Conservation (phyloP, 768 basidiomycete species). For the Leccinellum albellum region DNA sequence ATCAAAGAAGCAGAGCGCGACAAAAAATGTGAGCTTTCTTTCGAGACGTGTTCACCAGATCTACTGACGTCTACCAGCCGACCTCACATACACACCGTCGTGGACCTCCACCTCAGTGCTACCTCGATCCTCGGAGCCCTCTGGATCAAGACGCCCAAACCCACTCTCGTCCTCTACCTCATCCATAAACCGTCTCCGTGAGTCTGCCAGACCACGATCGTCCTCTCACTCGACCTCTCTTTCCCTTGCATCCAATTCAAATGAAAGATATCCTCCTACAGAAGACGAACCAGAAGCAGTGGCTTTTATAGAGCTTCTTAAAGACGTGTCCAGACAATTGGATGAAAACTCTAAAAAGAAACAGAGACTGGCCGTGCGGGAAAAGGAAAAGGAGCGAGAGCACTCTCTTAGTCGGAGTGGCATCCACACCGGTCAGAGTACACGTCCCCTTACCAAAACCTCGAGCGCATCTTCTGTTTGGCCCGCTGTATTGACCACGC, state of each 20-base stretch:
- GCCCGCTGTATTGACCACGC: neutral
- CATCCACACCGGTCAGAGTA: neutral
- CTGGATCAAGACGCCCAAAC: conserved; percentile 3
- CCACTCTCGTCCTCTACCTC: conserved; percentile 22
- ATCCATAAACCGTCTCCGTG: conserved; percentile 12
- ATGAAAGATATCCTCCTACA: neutral
- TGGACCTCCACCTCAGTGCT: neutral
- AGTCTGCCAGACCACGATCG: conserved; percentile 13
- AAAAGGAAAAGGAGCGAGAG: conserved; percentile 9
- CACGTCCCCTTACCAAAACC: conserved; percentile 14
- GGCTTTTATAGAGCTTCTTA: conserved; percentile 24
- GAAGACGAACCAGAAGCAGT: conserved; percentile 24
- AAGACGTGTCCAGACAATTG: conserved; percentile 18
- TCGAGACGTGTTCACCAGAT: neutral
- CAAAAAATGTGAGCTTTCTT: conserved; percentile 16
- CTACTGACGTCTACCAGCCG: neutral
- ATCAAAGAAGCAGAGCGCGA: conserved; percentile 28
- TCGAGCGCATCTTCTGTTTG: conserved; percentile 14
- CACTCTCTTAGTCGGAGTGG: neutral
- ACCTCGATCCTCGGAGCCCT: conserved; percentile 3
- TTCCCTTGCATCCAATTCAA: neutral
- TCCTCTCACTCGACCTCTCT: conserved; percentile 12
- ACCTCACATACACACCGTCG: neutral
- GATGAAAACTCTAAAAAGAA: conserved; percentile 28
- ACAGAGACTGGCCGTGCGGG: conserved; percentile 15